Conservation (phyloP, 2,329 filamentous ascomycete genomes). For the Ascomycota sp. region DNA sequence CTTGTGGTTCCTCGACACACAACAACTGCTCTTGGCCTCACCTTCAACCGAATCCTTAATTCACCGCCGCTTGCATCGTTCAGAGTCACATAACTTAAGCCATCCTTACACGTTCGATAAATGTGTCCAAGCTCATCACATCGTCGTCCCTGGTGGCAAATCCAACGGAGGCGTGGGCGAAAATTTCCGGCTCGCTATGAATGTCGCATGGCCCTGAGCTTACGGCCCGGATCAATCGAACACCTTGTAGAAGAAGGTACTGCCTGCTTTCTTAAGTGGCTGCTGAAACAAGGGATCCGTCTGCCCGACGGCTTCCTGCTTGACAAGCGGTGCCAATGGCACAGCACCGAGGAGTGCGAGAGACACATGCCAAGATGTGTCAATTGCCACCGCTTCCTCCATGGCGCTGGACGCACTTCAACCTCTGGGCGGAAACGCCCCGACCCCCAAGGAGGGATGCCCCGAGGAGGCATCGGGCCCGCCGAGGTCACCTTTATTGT, state of each 20-base stretch:
- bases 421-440: no score
- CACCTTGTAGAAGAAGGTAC: slow-evolving; percentile 5
- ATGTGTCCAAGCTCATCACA: slow-evolving; percentile 3
- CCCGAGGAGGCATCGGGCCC: no score
- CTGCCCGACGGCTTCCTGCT: no score
- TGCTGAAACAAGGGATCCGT: slow-evolving; percentile 6
- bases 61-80: slow-evolving; percentile 1
- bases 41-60: slow-evolving; percentile 2
- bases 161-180: slow-evolving; percentile 5
- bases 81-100: no score
- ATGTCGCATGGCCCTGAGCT: slow-evolving; percentile 4
- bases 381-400: no score
- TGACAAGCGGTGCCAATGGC: no score
- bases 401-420: no score
- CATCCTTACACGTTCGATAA: slow-evolving; percentile 2
- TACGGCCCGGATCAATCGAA: slow-evolving; percentile 7
- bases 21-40: slow-evolving; percentile 2
- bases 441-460: no score
- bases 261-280: background rate
- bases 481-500: no score
- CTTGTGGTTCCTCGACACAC: slow-evolving; percentile 6
- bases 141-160: slow-evolving; percentile 5
- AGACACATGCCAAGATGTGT: no score
- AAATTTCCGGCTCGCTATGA: slow-evolving; percentile 3
- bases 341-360: no score